Evolutionary conservation across 2,329 filamentous ascomycete species (phyloP).

Genomic region (Pseudogymnoascus sp.): DNA sequence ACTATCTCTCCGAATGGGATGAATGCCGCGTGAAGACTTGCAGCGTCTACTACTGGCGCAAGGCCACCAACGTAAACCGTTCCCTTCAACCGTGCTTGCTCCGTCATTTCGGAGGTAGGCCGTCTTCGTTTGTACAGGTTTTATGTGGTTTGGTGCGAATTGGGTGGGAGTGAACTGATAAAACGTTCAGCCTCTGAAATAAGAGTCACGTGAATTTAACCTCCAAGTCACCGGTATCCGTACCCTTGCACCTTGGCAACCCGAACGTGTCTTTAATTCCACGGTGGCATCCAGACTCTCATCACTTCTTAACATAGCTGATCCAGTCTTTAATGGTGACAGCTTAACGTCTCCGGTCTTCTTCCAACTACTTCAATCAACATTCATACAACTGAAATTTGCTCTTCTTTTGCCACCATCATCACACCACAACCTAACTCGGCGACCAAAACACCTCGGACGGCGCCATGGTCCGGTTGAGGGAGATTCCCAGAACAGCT

Average conservation of each 20-base stretch:
- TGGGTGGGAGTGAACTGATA: conserved; percentile 6
- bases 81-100: conserved; percentile 74
- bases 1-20: conserved; percentile 94
- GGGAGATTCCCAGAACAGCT: conserved; percentile 93
- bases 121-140: background rate
- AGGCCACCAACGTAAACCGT: conserved; percentile 91
- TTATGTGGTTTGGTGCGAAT: background rate
- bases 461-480: conserved; percentile 76
- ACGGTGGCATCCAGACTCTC: background rate
- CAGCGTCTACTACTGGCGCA: conserved; percentile 65
- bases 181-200: background rate
- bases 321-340: conserved; percentile 1
- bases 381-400: background rate
- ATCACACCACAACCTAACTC: background rate
- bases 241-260: conserved; percentile 9
- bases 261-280: conserved; percentile 11
- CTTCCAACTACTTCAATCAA: background rate
- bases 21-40: conserved; percentile 81
- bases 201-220: background rate
- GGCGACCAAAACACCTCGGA: conserved; percentile 9
- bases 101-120: conserved; percentile 56
- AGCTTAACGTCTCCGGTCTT: background rate
- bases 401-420: background rate
- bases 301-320: conserved; percentile 1
- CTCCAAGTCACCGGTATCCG: background rate